Percentiles rank a stretch among this genome's conserved stretches.
Evolutionary conservation across 208 protist species (phyloP).

Genomic region (Leishmania martiniquensis): DNA sequence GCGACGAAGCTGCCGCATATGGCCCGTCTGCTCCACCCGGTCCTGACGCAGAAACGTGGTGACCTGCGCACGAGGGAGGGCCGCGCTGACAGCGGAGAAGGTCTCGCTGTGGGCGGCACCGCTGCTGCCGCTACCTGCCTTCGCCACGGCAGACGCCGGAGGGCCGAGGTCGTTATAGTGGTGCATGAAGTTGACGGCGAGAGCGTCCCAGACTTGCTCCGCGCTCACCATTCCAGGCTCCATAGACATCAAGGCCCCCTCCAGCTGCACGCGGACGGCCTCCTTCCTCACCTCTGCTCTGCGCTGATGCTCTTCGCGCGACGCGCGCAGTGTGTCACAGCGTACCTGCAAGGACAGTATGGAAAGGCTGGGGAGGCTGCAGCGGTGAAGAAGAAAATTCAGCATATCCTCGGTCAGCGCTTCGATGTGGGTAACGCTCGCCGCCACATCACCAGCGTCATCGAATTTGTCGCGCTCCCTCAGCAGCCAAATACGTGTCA

Average conservation of each 20-base stretch:
- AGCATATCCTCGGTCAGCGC: slow-evolving; percentile 58
- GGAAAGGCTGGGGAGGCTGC: slow-evolving; percentile 55
- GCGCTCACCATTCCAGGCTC: slow-evolving; percentile 33
- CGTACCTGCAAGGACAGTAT: slow-evolving; percentile 68
- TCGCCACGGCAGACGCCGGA: slow-evolving; percentile 8
- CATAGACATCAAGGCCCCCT: slow-evolving; percentile 60
- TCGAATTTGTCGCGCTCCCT: slow-evolving; percentile 39
- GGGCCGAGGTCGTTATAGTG: slow-evolving; percentile 47
- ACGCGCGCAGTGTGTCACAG: slow-evolving; percentile 37
- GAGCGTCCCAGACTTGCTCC: slow-evolving; percentile 74
- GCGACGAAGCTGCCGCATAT: slow-evolving; percentile 85
- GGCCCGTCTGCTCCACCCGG: slow-evolving; percentile 62
- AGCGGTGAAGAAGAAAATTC: slow-evolving; percentile 55
- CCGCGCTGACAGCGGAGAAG: slow-evolving; percentile 63
- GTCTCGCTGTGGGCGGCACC: slow-evolving; percentile 57
- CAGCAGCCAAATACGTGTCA: slow-evolving; percentile 74
- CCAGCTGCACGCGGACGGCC: slow-evolving; percentile 64
- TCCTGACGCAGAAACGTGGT: slow-evolving; percentile 74
- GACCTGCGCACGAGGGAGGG: slow-evolving; percentile 71
- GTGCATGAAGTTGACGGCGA: slow-evolving; percentile 75
- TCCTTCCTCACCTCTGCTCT: slow-evolving; percentile 68
- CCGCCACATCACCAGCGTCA: slow-evolving; percentile 64
- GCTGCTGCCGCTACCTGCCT: slow-evolving; percentile 3
- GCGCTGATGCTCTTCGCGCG: slow-evolving; percentile 39
- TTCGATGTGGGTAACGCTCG: slow-evolving; percentile 68